Conservation (phyloP, 2,329 filamentous ascomycete genomes). For the Sclerotinia glacialis region DNA sequence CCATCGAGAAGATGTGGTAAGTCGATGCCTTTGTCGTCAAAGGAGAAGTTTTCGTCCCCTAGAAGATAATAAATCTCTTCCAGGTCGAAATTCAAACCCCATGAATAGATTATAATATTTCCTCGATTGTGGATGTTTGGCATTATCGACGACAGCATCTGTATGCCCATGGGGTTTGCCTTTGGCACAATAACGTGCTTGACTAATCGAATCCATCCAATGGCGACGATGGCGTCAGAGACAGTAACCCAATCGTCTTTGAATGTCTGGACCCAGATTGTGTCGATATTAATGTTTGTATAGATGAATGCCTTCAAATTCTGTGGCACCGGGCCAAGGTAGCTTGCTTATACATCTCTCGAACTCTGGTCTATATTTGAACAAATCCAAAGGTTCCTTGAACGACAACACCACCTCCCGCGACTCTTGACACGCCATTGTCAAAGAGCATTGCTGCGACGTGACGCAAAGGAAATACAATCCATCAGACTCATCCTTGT, state of each 20-base stretch:
- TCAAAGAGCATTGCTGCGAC: neutral
- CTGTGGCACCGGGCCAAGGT: neutral
- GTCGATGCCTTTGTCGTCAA: neutral
- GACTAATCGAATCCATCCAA: neutral
- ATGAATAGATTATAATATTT: neutral
- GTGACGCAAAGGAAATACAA: neutral
- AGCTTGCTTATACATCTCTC: too few relatives aligned
- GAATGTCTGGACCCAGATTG: neutral
- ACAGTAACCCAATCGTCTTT: neutral
- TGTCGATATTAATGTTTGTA: neutral
- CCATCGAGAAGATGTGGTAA: neutral
- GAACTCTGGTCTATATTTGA: neutral
- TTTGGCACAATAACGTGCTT: neutral
- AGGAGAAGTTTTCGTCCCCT: neutral
- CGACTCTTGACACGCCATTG: neutral
- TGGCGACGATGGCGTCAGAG: neutral
- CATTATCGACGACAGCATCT: neutral
- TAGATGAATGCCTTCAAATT: neutral
- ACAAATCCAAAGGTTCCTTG: neutral
- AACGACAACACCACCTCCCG: neutral
- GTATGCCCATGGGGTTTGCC: too few relatives aligned
- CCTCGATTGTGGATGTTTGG: neutral
- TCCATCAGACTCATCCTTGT: neutral
- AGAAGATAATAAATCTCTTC: neutral
- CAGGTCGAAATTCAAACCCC: neutral